Evolutionary conservation across 2,329 filamentous ascomycete genomes (phyloP), one percentile per base, ranked within the genome.

Genomic region (Diaporthe australafricana): DNA sequence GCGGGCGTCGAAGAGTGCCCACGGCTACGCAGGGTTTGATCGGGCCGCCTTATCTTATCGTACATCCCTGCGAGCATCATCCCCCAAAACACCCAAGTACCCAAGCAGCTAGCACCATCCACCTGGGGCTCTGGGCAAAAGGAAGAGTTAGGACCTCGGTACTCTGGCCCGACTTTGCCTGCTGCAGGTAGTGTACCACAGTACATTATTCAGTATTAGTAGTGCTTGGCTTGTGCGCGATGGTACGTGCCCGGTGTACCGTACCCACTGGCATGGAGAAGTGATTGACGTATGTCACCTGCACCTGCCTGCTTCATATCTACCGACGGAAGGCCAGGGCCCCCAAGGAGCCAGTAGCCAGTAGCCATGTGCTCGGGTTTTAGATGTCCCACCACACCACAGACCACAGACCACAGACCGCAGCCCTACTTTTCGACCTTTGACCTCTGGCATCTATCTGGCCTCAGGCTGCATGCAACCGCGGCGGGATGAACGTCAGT

Each of bases 11-110:
- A 16, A n/a, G 14, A 16, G 38, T 8, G 9, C 9, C 14, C 14
- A 40, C 38, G 60, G 60, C 60, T 63, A 63, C n/a, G 60, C 60
- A 63, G 35, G 60, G 57, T 63, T 22, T 63, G 57, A 63, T 47
- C 40, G 57, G 40, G 57, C 57, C 57, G 57, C 30, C 57, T 63
- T 63, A 63, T 63, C 60, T 63, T 63, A 63, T 63, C 60, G 42
- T 7, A 11, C 3, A 63, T 48, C 60, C 60, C 60, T 63, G 60
- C 30, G 60, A 35, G 2, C 20, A 47, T 47, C 57, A 16, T 6
- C 60, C 27, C 12, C 60, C 27, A 62, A 11, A 47, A 25, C 5
- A 35, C 32, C 32, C 53, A 30, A n/a, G n/a, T n/a, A n/a, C n/a
- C n/a, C n/a, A n/a, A n/a, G n/a, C n/a, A n/a, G n/a, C n/a, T n/a